A percentile compares a stretch with the other conserved stretches of the same genome.
phyloP scores from a whole-genome alignment of 2,329 filamentous ascomycete genomes.

The Aaosphaeria arxii region DNA sequence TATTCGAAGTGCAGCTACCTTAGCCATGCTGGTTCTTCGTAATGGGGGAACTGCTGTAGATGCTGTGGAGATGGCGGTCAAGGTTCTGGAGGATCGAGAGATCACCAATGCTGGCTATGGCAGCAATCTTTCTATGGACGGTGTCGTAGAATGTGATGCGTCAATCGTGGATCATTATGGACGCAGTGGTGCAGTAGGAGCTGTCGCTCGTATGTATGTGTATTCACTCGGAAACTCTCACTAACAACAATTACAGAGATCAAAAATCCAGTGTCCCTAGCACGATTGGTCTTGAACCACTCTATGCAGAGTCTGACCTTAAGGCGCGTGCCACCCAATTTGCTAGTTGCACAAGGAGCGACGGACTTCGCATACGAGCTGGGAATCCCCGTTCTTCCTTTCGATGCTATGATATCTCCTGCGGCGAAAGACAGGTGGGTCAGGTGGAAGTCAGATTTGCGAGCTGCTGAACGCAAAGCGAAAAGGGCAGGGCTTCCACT shows the following conservation, averaged over 20 bases:
- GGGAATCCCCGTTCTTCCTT: constrained; percentile 68
- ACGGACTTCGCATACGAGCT: constrained; percentile 80
- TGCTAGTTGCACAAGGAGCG: constrained; percentile 83
- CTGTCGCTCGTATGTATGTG: constrained; percentile 73
- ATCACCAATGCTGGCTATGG: constrained; percentile 97
- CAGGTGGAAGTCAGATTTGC: constrained; percentile 72
- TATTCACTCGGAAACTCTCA: constrained; percentile 5
- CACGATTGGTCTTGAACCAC: constrained; percentile 76
- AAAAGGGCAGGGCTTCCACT: constrained; percentile 25
- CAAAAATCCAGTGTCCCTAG: constrained; percentile 87
- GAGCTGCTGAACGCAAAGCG: constrained; percentile 54
- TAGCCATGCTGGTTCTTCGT: constrained; percentile 78
- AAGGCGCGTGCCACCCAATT: constrained; percentile 85
- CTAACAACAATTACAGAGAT: constrained; percentile 58
- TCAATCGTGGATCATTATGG: constrained; percentile 89
- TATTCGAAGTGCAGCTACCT: constrained; percentile 66
- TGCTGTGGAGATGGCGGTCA: constrained; percentile 85
- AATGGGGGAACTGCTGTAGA: constrained; percentile 78
- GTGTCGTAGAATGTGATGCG: constrained; percentile 90
- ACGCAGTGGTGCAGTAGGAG: constrained; percentile 88
- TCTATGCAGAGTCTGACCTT: constrained; percentile 76
- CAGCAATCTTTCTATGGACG: constrained; percentile 89
- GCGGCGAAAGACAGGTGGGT: constrained; percentile 75
- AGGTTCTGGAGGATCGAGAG: constrained; percentile 84
- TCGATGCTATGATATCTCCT: constrained; percentile 76